Evolutionary conservation across 1,284 basidiomycete species (phyloP).

Genomic region (Pterulicium gracile): DNA sequence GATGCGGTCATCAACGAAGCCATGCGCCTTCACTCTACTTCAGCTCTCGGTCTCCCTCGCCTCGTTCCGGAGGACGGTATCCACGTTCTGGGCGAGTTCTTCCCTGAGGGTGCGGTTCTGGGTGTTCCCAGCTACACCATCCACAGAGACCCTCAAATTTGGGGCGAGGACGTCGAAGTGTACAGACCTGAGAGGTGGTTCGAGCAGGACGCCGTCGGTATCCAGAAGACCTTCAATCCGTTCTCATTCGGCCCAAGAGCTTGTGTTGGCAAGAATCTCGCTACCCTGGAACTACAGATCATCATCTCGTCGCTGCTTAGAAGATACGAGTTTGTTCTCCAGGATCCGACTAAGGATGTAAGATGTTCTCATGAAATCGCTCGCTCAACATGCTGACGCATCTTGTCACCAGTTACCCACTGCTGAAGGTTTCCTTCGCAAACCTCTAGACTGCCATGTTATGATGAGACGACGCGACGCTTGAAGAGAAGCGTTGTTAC

Average conservation of each 20-base stretch:
- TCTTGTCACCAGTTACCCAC: background rate
- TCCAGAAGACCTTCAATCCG: constrained; percentile 67
- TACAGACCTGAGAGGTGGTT: constrained; percentile 79
- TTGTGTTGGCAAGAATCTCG: constrained; percentile 69
- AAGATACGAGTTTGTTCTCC: constrained; percentile 61
- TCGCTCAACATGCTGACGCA: background rate
- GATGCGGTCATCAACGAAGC: constrained; percentile 79
- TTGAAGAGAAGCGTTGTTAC: no score
- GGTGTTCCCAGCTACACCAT: constrained; percentile 73
- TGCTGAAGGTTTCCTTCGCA: constrained; percentile 40
- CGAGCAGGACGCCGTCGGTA: constrained; percentile 44
- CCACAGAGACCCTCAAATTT: constrained; percentile 58
- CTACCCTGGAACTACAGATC: constrained; percentile 62
- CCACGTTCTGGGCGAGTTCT: constrained; percentile 44
- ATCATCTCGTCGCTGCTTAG: constrained; percentile 66
- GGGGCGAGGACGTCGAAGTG: constrained; percentile 72
- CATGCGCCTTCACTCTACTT: constrained; percentile 74
- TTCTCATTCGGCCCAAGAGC: constrained; percentile 63
- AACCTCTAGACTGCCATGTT: constrained; percentile 54
- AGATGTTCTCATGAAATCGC: background rate
- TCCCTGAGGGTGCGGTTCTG: constrained; percentile 63
- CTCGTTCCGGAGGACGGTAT: constrained; percentile 62
- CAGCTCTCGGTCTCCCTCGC: constrained; percentile 75
- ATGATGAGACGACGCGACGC: constrained; percentile 49
- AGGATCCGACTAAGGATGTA: constrained; percentile 24